phyloP scores from a whole-genome alignment of 1,284 basidiomycete species.

The Melampsora occidentalis region DNA sequence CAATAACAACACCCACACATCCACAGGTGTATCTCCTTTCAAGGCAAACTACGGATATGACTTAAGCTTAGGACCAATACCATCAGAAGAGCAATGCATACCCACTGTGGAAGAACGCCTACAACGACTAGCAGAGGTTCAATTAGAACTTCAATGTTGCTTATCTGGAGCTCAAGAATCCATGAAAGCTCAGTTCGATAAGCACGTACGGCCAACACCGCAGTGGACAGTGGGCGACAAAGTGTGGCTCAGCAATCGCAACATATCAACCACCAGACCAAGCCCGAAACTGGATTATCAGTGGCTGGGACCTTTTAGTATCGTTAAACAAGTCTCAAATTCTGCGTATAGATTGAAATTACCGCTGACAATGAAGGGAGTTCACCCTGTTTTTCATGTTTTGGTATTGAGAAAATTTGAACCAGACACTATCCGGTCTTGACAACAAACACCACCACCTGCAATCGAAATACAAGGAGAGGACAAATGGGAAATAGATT shows the following conservation, averaged over 20 bases:
- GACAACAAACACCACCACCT: neutral
- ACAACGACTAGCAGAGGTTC: neutral
- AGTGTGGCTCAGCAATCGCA: neutral
- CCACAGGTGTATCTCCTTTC: neutral
- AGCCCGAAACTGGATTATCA: neutral
- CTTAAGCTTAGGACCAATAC: neutral
- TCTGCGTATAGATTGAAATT: neutral
- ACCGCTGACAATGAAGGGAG: neutral
- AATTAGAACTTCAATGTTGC: neutral
- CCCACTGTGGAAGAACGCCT: neutral
- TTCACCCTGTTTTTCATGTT: constrained; percentile 9
- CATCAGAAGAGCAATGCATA: neutral
- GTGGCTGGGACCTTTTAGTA: constrained; percentile 1
- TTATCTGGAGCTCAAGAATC: neutral
- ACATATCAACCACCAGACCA: neutral
- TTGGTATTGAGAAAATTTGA: neutral
- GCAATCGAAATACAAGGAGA: neutral
- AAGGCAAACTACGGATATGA: constrained; percentile 7
- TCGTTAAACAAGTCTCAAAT: neutral
- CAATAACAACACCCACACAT: neutral
- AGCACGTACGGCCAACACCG: neutral
- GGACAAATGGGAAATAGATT: constrained; percentile 7
- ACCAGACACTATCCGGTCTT: neutral
- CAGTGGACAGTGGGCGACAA: neutral
- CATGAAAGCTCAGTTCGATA: neutral